phyloP scores from a whole-genome alignment of 352 stramenopile genomes.

The Globisporangium parvum region DNA sequence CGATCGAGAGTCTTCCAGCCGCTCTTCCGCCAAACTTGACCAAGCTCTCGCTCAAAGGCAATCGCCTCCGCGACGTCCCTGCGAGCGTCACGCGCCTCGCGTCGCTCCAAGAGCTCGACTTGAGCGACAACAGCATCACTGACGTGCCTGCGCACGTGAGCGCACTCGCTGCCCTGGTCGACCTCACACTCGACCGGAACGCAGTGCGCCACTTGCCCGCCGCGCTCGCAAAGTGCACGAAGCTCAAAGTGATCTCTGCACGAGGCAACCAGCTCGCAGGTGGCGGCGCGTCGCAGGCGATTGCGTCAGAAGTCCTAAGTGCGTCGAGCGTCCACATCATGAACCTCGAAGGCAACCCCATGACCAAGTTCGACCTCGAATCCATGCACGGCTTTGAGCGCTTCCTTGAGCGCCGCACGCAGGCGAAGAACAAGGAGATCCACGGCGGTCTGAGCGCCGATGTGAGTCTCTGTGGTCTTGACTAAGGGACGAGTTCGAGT shows the following conservation, averaged over 20 bases:
- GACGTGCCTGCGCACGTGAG: slow-evolving; percentile 38
- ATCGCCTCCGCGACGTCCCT: slow-evolving; percentile 42
- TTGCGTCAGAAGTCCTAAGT: slow-evolving; percentile 50
- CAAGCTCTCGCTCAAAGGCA: slow-evolving; percentile 72
- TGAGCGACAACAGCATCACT: slow-evolving; percentile 52
- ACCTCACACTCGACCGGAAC: slow-evolving; percentile 69
- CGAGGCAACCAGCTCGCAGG: slow-evolving; percentile 43
- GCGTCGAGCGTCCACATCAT: slow-evolving; percentile 68
- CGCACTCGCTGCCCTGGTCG: slow-evolving; percentile 46
- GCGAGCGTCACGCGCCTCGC: slow-evolving; percentile 34
- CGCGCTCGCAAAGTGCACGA: slow-evolving; percentile 43
- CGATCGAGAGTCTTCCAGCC: slow-evolving; percentile 45
- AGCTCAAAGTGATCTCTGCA: slow-evolving; percentile 72
- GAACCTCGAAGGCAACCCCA: slow-evolving; percentile 75
- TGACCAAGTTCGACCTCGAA: slow-evolving; percentile 76
- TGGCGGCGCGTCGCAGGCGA: slow-evolving; percentile 14
- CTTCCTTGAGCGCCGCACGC: slow-evolving; percentile 69
- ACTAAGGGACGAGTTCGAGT: slow-evolving; percentile 21
- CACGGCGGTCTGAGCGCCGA: slow-evolving; percentile 71
- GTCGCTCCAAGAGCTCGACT: slow-evolving; percentile 62
- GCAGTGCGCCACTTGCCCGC: slow-evolving; percentile 32
- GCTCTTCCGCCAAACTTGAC: slow-evolving; percentile 61
- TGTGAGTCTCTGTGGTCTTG: slow-evolving; percentile 75
- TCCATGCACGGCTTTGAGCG: slow-evolving; percentile 69
- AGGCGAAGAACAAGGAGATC: slow-evolving; percentile 86